Evolutionary conservation across 2,329 filamentous ascomycete genomes (phyloP), one percentile per base, ranked within the genome.

Genomic region (Thermochaetoides dissita): DNA sequence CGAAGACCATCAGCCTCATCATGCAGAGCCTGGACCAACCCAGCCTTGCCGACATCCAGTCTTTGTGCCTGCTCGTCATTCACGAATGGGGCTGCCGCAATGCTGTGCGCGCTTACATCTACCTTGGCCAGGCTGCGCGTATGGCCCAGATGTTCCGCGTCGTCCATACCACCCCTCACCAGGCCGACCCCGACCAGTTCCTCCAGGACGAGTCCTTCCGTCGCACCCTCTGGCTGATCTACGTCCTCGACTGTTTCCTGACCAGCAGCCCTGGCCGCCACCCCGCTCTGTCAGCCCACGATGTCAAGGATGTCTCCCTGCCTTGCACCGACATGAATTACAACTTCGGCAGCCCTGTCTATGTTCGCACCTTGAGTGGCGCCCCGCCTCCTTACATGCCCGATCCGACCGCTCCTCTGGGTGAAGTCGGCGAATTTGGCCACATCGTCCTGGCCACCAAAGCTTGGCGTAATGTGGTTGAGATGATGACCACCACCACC

Each of bases 141-240:
- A 76, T 78, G 72, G 66, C 74, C 30, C 74, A 78, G 59, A 78
- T 78, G 74, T 76, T 71, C 51, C 67, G 72, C 48, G 71, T 78
- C 43, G 66, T 77, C 37, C 71, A 74, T 50, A 66, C 65, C 34
- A 72, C 74, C 50, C 67, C 72, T 49, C 59, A 63, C 35, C 62
- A 65, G 10, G 56, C 60, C 33, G 70, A 72, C 34, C 66, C 68
- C n/a, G 72, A 76, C 50, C 69, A 72, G 51, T 78, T 77, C 54
- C 65, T 76, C 9, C 70, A 73, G 49, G 72, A 77, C 38, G 74
- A 78, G 55, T 74, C 72, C 1, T 72, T 76, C 56, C 71, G 74
- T 39, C 72, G 74, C 32, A 76, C 73, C 3, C 58, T 78, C 38
- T 78, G 74, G 74, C 63, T 78, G 42, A 71, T 76, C 48, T 77